phyloP scores from a whole-genome alignment of 176 grass and related monocot genomes.

The Oropetium thomaeum region DNA sequence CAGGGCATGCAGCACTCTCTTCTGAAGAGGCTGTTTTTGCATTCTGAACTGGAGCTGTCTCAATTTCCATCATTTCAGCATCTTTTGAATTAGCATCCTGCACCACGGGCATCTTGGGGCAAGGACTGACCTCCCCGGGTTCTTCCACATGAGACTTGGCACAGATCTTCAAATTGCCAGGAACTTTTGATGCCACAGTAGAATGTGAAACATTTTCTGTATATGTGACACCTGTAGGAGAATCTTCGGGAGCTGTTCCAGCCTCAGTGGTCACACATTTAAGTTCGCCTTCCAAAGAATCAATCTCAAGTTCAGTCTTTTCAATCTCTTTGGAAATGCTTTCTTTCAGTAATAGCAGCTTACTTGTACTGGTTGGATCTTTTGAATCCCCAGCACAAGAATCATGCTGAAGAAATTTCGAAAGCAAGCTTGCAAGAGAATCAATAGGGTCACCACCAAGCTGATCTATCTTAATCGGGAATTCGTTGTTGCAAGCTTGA shows the following conservation, averaged over 20 bases:
- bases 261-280: constrained; percentile 37
- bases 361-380: constrained; percentile 44
- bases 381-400: constrained; percentile 61
- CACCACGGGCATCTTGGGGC: constrained; percentile 13
- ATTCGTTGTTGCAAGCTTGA: constrained; percentile 14
- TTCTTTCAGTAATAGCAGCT: constrained; percentile 70
- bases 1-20: constrained; percentile 36
- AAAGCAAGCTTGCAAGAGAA: constrained; percentile 55
- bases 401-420: constrained; percentile 63
- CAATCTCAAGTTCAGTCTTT: constrained; percentile 82
- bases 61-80: constrained; percentile 27
- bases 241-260: constrained; percentile 17
- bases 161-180: constrained; percentile 11
- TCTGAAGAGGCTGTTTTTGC: constrained; percentile 36
- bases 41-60: constrained; percentile 13
- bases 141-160: constrained; percentile 26
- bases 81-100: constrained; percentile 10
- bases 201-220: constrained; percentile 37
- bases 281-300: constrained; percentile 82
- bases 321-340: constrained; percentile 76
- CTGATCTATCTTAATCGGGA: constrained; percentile 47
- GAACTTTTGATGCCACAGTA: constrained; percentile 37
- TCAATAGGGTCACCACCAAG: constrained; percentile 46
- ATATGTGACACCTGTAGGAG: constrained; percentile 22
- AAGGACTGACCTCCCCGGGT: constrained; percentile 15